Base-by-base conservation (phyloP, 1,284 basidiomycete genomes). In the Rhodotorula sp. region DNA sequence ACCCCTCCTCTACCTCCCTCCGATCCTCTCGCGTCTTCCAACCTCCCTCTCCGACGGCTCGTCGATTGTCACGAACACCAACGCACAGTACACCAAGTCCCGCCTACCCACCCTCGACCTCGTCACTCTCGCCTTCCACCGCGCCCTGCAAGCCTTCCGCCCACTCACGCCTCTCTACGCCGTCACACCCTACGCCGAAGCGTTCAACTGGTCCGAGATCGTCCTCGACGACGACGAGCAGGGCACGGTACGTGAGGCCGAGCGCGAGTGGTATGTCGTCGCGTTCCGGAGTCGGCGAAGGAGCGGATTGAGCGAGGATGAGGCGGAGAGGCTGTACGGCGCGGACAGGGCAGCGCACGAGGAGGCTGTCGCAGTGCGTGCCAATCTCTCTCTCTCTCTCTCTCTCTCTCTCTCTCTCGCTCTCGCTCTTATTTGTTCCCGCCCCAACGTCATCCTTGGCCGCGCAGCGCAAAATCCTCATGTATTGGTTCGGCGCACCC, bases 191-290 rank as follows among this genome's bases (percentile, higher is more conserved):
- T 95, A 94, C 76, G 80, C 81, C 2, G 82, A 87, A 46, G 89
- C 90, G 0, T 96, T 95, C 83, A 95, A 94, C 79, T 96, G 92
- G 92, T 76, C 80, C n/a, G 84, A 89, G 56, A 82, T 96, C 2
- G 77, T 79, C 7, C 82, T 92, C 1, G 81, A 81, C 61, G 84
- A 88, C 4, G 88, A 89, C 28, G 26, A 68, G 46, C 68, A 68
- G 56, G 72, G 73, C 75, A 78, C 54, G n/a, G 28, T 48, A 44
- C 2, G 52, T 22, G 52, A 28, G 31, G 30, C 11, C 4, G 69
- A 57, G 40, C 11, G 52, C 6, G 64, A 64, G 55, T 75, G 91
- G 91, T 95, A 94, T 79, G 88, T 87, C 68, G 93, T 95, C 28
- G 91, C 87, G 16, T 95, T 95, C 80, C 84, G 91, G n/a, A 91